These are phyloP conservation scores for Aureobasidium musti DNA, from an alignment of 2,329 filamentous ascomycete species.

Conservation along the genomic window DNA sequence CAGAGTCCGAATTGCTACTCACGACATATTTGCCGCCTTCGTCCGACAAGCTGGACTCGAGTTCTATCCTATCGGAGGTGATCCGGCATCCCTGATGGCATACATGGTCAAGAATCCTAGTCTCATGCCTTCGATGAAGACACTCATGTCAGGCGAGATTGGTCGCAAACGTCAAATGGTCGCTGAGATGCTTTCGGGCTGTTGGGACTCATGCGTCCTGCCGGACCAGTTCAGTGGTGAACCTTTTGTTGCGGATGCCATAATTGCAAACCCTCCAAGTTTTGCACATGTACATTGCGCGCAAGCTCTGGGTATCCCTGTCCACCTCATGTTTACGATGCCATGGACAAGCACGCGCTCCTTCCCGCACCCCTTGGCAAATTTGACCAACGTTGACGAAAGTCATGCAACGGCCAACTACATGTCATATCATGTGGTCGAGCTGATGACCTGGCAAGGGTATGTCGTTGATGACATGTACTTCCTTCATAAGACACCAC, in stretches of 20 bases:
- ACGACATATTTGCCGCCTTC: constrained; percentile 53
- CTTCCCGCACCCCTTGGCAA: constrained; percentile 84
- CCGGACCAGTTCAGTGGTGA: constrained; percentile 44
- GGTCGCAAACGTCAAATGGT: constrained; percentile 73
- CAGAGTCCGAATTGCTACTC: constrained; percentile 52
- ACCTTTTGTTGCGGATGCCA: constrained; percentile 75
- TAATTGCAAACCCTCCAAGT: constrained; percentile 76
- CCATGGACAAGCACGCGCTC: constrained; percentile 84
- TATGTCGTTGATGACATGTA: constrained; percentile 43
- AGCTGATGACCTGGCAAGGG: constrained; percentile 93
- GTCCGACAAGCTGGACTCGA: constrained; percentile 54
- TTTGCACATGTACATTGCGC: constrained; percentile 76
- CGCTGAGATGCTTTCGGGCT: constrained; percentile 76
- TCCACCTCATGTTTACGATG: constrained; percentile 95
- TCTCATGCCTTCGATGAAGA: constrained; percentile 78
- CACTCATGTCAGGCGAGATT: constrained; percentile 74
- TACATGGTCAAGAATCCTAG: constrained; percentile 92
- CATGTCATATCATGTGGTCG: constrained; percentile 78
- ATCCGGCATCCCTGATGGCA: constrained; percentile 59
- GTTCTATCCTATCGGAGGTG: constrained; percentile 55
- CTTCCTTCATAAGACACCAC: no score
- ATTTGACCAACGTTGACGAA: constrained; percentile 73
- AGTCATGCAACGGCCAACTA: constrained; percentile 79
- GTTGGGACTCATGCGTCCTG: constrained; percentile 72
- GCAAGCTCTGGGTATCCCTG: constrained; percentile 71